phyloP scores from a whole-genome alignment of 2,329 filamentous ascomycete species.

The Fusarium lateritium region DNA sequence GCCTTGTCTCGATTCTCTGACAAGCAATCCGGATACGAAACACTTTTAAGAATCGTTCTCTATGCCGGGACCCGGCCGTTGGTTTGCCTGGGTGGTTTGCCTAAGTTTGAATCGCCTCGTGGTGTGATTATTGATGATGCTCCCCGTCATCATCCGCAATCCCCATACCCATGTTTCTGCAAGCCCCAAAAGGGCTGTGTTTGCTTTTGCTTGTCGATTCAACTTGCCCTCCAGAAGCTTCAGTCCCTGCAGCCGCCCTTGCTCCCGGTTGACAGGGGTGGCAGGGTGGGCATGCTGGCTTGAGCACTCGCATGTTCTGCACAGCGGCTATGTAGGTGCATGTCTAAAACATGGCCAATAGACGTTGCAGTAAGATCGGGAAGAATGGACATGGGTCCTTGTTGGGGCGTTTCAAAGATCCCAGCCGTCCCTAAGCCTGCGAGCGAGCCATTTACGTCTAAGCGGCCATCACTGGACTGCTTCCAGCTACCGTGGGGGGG shows the following conservation, averaged over 20 bases:
- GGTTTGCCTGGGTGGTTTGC: conserved; percentile 4
- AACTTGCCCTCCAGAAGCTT: conserved; percentile 40
- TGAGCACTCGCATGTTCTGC: conserved; percentile 60
- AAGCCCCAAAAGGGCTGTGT: conserved; percentile 44
- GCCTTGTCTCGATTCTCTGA: conserved; percentile 24
- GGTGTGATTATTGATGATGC: conserved; percentile 42
- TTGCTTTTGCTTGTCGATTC: conserved; percentile 40
- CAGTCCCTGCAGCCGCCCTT: conserved; percentile 52
- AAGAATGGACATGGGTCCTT: conserved; percentile 48
- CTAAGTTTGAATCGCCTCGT: conserved; percentile 21
- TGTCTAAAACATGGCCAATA: conserved; percentile 56
- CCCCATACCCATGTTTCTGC: conserved; percentile 43
- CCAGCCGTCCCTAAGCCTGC: conserved; percentile 40
- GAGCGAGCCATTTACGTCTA: conserved; percentile 40
- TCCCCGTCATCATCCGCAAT: conserved; percentile 43
- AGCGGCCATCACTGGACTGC: conserved; percentile 38
- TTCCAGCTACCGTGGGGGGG: conserved; percentile 42
- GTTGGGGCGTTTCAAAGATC: conserved; percentile 52
- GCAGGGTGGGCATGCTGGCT: conserved; percentile 50
- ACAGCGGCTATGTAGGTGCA: conserved; percentile 59
- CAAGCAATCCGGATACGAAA: conserved; percentile 33
- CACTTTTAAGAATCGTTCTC: conserved; percentile 9
- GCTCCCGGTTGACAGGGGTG: conserved; percentile 45
- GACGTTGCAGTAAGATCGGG: conserved; percentile 43
- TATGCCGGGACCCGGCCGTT: conserved; percentile 22